Evolutionary conservation across 2,329 filamentous ascomycete genomes (phyloP), one percentile per base, ranked within the genome.

Genomic region (Fusarium chlamydosporum): DNA sequence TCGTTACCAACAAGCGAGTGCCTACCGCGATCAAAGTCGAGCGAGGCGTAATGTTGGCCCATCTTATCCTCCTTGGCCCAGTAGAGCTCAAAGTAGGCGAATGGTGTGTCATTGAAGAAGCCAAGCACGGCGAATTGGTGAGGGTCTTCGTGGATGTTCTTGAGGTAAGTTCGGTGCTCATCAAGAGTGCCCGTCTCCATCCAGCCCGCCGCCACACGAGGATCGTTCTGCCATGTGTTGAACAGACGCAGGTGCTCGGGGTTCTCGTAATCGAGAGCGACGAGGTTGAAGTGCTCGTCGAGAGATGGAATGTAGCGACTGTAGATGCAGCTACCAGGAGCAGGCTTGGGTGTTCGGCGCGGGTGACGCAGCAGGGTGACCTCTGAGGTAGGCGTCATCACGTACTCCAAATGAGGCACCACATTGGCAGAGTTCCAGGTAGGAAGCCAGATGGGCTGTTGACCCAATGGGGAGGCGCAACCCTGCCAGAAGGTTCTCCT

Each of bases 221-320:
- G 91, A 75, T 93, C 91, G 75, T 94, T 94, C 79, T 93, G 91
- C 91, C 91, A 94, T 40, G 82, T 83, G 79, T 93, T 88, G 82
- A 94, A 93, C 10, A 92, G 82, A 23, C 82, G 78, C 48, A 93
- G 78, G 77, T 94, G 90, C 63, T 84, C 82, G 0, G 82, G 74
- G 74, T 91, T 82, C 47, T 82, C 73, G 79, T 86, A 91, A 77
- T 93, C 88, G 2, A 94, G 82, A 11, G 86, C 89, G 45, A 90
- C 82, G 79, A 93, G 89, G 60, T 89, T 91, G 77, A 93, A 93
- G 74, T 87, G 89, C 81, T 93, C 88, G 58, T 88, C 83, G 37
- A 94, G 82, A 70, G 92, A 87, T 7, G 91, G 90, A 61, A 93
- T 90, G 79, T 89, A 93, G 45, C 91, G 89, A 74, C 90, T 92